Conservation (phyloP, 352 stramenopile genomes). For the Globisporangium acanthophoron region DNA sequence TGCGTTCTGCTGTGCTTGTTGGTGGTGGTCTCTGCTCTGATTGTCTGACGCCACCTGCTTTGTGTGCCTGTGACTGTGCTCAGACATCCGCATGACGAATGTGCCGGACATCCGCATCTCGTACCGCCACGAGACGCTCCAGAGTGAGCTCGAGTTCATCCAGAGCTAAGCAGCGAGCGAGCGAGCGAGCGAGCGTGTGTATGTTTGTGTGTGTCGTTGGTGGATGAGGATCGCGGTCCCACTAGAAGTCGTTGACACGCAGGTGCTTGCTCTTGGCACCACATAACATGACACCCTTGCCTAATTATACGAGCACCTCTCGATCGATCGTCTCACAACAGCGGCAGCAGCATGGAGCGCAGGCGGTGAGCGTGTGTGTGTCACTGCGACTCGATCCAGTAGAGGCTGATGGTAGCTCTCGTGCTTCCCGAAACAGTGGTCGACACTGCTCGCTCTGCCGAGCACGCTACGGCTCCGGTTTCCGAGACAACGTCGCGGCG, state of each 20-base stretch:
- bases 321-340: background rate
- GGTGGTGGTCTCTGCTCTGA: too few species aligned
- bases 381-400: background rate
- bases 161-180: conserved; percentile 26
- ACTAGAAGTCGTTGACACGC: too few species aligned
- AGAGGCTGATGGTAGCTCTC: background rate
- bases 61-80: background rate
- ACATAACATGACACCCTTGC: too few species aligned
- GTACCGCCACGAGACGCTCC: conserved; percentile 85
- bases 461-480: conserved; percentile 37
- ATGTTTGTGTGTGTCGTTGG: too few species aligned
- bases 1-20: conserved; percentile 17
- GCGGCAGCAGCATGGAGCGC: background rate
- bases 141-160: conserved; percentile 68
- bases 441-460: conserved; percentile 43
- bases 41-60: too few species aligned
- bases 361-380: conserved; percentile 1
- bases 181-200: too few species aligned
- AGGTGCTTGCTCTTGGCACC: too few species aligned
- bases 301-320: background rate
- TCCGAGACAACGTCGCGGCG: conserved; percentile 44
- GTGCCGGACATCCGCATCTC: conserved; percentile 91
- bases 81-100: conserved; percentile 93
- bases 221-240: too few species aligned
- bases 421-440: conserved; percentile 8